Percentiles rank a stretch among this genome's conserved stretches.
phyloP scores from a whole-genome alignment of 2,329 filamentous ascomycete genomes.

The Epichloe typhina region DNA sequence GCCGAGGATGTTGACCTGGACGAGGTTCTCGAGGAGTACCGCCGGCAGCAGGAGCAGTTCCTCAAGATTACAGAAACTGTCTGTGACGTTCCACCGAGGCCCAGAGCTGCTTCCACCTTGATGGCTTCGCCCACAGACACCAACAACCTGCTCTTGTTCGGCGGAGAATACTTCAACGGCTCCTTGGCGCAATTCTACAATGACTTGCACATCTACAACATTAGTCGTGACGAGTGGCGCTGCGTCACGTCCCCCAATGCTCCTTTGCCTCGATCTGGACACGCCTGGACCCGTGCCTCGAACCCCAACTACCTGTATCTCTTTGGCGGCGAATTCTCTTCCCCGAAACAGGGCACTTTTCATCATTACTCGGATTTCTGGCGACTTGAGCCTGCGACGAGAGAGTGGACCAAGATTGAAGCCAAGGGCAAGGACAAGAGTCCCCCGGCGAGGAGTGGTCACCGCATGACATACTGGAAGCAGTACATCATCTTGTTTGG shows the following conservation, averaged over 20 bases:
- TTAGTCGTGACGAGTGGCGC: slow-evolving; percentile 81
- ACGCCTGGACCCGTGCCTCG: slow-evolving; percentile 85
- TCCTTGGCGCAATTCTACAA: slow-evolving; percentile 63
- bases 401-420: slow-evolving; percentile 89
- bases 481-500: slow-evolving; percentile 94
- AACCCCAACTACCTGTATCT: slow-evolving; percentile 79
- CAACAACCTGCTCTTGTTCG: slow-evolving; percentile 83
- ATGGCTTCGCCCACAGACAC: slow-evolving; percentile 74
- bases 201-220: slow-evolving; percentile 56
- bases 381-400: slow-evolving; percentile 67
- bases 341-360: slow-evolving; percentile 93
- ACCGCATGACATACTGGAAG: slow-evolving; percentile 94
- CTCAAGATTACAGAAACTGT: slow-evolving; percentile 81
- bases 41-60: slow-evolving; percentile 84
- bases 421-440: slow-evolving; percentile 61
- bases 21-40: slow-evolving; percentile 83
- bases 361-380: slow-evolving; percentile 99
- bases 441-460: slow-evolving; percentile 77
- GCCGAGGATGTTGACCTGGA: slow-evolving; percentile 89
- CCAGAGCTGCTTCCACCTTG: slow-evolving; percentile 68
- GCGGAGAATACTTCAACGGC: slow-evolving; percentile 93
- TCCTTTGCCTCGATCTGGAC: slow-evolving; percentile 78
- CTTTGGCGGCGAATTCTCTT: slow-evolving; percentile 93
- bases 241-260: slow-evolving; percentile 83
- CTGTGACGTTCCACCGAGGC: slow-evolving; percentile 56